These are phyloP conservation scores for Pseudogymnoascus sp. DNA, from an alignment of 2,329 filamentous ascomycete genomes.

Conservation along the genomic window DNA sequence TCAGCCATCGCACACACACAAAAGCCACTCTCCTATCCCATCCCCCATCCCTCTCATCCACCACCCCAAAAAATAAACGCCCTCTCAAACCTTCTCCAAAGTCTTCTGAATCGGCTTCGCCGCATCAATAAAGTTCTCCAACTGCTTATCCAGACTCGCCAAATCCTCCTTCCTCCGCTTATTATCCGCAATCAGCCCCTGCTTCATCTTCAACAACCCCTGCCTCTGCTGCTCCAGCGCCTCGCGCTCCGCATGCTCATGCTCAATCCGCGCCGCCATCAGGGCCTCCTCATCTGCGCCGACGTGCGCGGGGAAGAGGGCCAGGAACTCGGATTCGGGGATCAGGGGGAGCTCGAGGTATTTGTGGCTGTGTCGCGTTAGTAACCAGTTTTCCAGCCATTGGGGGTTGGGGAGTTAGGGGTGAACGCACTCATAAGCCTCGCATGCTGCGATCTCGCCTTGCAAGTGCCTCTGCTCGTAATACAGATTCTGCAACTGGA, in stretches of 20 bases:
- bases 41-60: neutral
- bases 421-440: slow-evolving; percentile 74
- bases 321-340: slow-evolving; percentile 74
- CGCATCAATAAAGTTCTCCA: slow-evolving; percentile 90
- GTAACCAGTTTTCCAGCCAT: neutral
- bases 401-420: neutral
- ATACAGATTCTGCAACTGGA: slow-evolving; percentile 91
- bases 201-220: slow-evolving; percentile 66
- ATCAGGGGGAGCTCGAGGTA: slow-evolving; percentile 82
- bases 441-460: slow-evolving; percentile 83
- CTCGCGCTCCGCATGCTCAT: slow-evolving; percentile 80
- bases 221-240: slow-evolving; percentile 78
- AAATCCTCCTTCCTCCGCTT: slow-evolving; percentile 92
- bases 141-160: slow-evolving; percentile 80
- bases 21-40: neutral
- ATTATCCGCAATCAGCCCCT: slow-evolving; percentile 66
- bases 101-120: slow-evolving; percentile 83
- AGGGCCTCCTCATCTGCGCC: slow-evolving; percentile 68
- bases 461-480: slow-evolving; percentile 91
- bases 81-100: slow-evolving; percentile 61
- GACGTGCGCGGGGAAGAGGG: slow-evolving; percentile 66
- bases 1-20: neutral
- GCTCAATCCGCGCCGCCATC: slow-evolving; percentile 84
- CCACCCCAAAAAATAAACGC: neutral
- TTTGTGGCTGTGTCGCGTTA: slow-evolving; percentile 56